Evolutionary conservation across 1,139 yeast species (phyloP), one percentile per base, ranked within the genome.

Genomic region (Saccharomyces hybrid): DNA sequence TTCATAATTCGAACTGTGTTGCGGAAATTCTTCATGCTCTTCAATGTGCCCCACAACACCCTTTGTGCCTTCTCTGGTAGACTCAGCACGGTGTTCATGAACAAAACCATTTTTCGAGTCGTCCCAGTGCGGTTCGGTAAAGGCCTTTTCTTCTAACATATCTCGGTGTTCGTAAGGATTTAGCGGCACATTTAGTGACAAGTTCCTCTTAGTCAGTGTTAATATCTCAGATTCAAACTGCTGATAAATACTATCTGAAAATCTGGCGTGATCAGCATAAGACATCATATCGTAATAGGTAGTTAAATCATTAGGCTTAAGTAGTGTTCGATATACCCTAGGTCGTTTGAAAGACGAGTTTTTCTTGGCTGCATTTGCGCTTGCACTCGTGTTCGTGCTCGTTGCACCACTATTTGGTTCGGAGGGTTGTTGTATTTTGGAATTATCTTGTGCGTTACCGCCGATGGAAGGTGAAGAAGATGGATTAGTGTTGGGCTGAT

Each of bases 1-100:
- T 70, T 93, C 98, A 70, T 88, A 90, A 60, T 90, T 95, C 2
- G 91, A 83, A 41, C 88, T 85, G 63, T 87, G 87, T 65, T 88
- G 96, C 11, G 82, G 80, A 44, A 76, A 69, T 58, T 83, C 88
- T 63, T 83, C 88, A 62, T 83, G 88, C 50, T 83, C 68, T 32
- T 79, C 80, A 51, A 72, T 68, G 60, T 73, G 78, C 57, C 76
- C 75, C 41, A 71, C 75, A 48, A 72, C 73, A 27, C 73, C 73
- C 57, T 70, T 71, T 9, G 75, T 74, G 1, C 75, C 71, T 31
- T 77, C 74, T 54, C 72, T 77, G 1, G 76, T 69, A 3, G 78
- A 72, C 48, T 76, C 81, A 13, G 71, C 66, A 53, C 90, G 74
- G 67, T 84, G 86, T 28, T 63, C 72, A 60, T 69, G 79, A 60